Evolutionary conservation across 106 monocot genomes (phyloP), one percentile per base, ranked within the genome.

Genomic region (Chionographis japonica): DNA sequence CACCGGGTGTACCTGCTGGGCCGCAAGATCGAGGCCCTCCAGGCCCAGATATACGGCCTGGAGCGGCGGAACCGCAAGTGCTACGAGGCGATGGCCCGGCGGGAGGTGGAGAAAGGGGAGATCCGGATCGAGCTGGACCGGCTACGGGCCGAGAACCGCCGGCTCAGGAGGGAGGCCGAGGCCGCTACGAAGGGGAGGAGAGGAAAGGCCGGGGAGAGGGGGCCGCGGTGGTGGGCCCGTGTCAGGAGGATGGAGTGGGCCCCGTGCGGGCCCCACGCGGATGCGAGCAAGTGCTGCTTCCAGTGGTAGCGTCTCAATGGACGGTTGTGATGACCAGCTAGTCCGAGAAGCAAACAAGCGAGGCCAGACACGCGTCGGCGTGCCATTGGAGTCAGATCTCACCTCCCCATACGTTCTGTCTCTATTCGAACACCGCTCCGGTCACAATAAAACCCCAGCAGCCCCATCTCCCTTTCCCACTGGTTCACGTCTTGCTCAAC

Each of bases 51-150:
- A 40, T 81, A 74, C 13, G 85, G 67, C 41, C 57, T 92, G 66
- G 86, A 85, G 87, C 75, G 85, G 75, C 55, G 84, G 72, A 92
- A 92, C 62, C 46, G 74, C 69, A 88, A 91, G 81, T 86, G 80
- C 60, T 77, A 75, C 56, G 89, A 92, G 68, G 80, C 79, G 3
- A 90, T 87, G 86, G 59, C 68, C 39, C 56, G 61, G 62, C 43
- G 77, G 61, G 84, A 86, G 77, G 69, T 69, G 68, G 86, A 90
- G 75, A 83, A 79, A 72, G 77, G 66, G 68, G 77, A 65, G 74
- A 77, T 68, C 51, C 19, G 61, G 77, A 72, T 65, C 27, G 94
- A 90, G 80, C 53, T 84, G 58, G 85, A 94, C 74, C 62, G 72
- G 52, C 73, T 88, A n/a, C 72, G 74, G 62, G 76, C 52, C 37